These are phyloP conservation scores for Saccharomyces jurei DNA, from an alignment of 805 yeast genomes.

Conservation along the genomic window DNA sequence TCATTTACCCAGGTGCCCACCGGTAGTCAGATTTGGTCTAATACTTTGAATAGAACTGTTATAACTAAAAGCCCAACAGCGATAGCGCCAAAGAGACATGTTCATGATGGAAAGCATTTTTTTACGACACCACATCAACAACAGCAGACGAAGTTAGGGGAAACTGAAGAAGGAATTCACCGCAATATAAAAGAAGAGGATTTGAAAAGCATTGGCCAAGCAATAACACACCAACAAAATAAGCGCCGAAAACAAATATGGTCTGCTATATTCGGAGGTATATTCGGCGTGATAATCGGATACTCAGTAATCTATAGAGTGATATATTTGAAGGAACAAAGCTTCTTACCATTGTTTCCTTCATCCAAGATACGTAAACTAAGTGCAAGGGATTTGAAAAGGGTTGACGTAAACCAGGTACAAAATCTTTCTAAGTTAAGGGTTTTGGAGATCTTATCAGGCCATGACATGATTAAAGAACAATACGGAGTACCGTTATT, in stretches of 20 bases:
- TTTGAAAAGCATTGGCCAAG: slow-evolving; percentile 12
- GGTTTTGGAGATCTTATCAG: slow-evolving; percentile 19
- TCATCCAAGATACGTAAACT: slow-evolving; percentile 19
- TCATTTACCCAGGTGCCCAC: neutral
- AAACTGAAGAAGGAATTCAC: neutral
- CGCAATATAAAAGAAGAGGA: slow-evolving; percentile 1
- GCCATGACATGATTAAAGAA: slow-evolving; percentile 27
- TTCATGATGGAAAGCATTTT: slow-evolving; percentile 17
- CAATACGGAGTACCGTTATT: slow-evolving; percentile 27
- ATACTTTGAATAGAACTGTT: neutral
- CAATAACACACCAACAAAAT: slow-evolving; percentile 15
- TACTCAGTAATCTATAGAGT: slow-evolving; percentile 26
- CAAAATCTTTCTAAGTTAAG: slow-evolving; percentile 14
- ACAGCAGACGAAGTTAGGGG: neutral
- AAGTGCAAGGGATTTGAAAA: slow-evolving; percentile 15
- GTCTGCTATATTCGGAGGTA: slow-evolving; percentile 8
- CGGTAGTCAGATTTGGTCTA: neutral
- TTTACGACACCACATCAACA: slow-evolving; percentile 13
- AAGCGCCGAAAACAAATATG: slow-evolving; percentile 12
- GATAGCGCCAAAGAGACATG: neutral
- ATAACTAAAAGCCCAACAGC: neutral
- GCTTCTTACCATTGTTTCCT: slow-evolving; percentile 23
- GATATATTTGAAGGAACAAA: slow-evolving; percentile 17
- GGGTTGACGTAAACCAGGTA: slow-evolving; percentile 16
- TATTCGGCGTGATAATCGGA: slow-evolving; percentile 19